Percentiles rank a stretch among this genome's conserved stretches.
Evolutionary conservation across 1,139 yeast genomes (phyloP).

Genomic region (Yamadazyma diddensiae): DNA sequence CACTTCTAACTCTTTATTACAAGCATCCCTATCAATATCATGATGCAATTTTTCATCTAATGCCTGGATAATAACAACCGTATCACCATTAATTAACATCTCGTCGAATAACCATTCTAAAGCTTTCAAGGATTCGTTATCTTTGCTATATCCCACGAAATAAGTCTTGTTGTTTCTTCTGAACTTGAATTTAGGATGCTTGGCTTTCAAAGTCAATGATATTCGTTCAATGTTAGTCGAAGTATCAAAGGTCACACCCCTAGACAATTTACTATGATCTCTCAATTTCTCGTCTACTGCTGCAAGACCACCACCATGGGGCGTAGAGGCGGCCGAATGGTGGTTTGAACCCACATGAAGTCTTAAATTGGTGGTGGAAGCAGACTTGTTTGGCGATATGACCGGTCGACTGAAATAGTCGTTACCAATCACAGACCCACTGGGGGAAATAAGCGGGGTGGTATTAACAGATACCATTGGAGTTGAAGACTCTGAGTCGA

Average conservation of each 20-base stretch:
- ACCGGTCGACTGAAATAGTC: constrained; percentile 14
- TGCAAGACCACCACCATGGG: background rate
- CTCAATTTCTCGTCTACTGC: constrained; percentile 10
- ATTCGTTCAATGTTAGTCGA: constrained; percentile 33
- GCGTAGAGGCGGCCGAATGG: background rate
- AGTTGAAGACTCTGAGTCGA: constrained; percentile 33
- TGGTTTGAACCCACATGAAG: background rate
- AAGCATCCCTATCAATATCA: constrained; percentile 27
- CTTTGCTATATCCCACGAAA: constrained; percentile 59
- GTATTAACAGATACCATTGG: constrained; percentile 19
- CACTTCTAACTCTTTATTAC: constrained; percentile 34
- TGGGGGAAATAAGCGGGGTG: constrained; percentile 20
- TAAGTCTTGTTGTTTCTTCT: constrained; percentile 60
- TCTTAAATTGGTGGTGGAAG: constrained; percentile 12
- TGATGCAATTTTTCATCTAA: constrained; percentile 41
- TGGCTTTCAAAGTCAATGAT: constrained; percentile 52
- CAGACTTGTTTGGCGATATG: constrained; percentile 4
- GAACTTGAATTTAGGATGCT: constrained; percentile 54
- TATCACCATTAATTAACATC: constrained; percentile 62
- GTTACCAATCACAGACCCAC: constrained; percentile 9
- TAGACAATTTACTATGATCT: constrained; percentile 17
- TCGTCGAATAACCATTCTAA: constrained; percentile 67
- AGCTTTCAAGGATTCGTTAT: constrained; percentile 55
- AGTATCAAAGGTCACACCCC: constrained; percentile 57
- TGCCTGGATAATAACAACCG: constrained; percentile 58